Evolutionary conservation across 371 early-diverging fungal genomes (phyloP), one percentile per base, ranked within the genome.

Genomic region (Saksenaea oblongispora): DNA sequence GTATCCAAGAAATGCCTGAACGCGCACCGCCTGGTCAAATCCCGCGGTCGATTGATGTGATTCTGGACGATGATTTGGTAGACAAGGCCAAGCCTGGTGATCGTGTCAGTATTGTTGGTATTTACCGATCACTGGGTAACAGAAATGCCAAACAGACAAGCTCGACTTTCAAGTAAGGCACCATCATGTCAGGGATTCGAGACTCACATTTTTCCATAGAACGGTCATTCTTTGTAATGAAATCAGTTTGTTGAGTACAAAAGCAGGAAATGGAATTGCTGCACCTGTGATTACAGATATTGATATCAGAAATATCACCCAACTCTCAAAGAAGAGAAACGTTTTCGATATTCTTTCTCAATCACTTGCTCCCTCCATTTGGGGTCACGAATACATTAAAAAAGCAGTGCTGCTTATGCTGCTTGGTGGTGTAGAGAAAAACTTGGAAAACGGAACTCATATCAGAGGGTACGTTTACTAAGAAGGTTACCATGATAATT

Each of bases 1-100:
- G 89, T 59, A 84, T 99, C 42, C 99, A 99, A 82, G 99, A 99
- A 84, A 99, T 99, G 99, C 99, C 99, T 0, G 99, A 99, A 79
- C 90, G 97, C 37, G 93, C 99, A 2, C 99, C 98, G 17, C 91
- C 99, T 15, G 99, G 99, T 26, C 96, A 96, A 71, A 80, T 99
- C 59, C 99, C 99, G 39, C 90, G 99, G 10, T 95, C 97, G 15
- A 85, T 99, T 18, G 98, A 99, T 77, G 87, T 99, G n/a, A 87
- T 99, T 44, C 75, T 99, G 58, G 95, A 98, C 64, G 95, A 96
- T 72, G 99, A 99, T 82, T 79, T 99, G 44, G 99, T 98, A 0
- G 99, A 99, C 74, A 75, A 72, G 18, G 92, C 95, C 24, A 99
- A 99, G 76, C 99, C 99, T 3, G 99, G 99, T 39, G 99, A 99